Evolutionary conservation across 2,329 filamentous ascomycete genomes (phyloP).

Genomic region (Colletotrichum ledebouriae): DNA sequence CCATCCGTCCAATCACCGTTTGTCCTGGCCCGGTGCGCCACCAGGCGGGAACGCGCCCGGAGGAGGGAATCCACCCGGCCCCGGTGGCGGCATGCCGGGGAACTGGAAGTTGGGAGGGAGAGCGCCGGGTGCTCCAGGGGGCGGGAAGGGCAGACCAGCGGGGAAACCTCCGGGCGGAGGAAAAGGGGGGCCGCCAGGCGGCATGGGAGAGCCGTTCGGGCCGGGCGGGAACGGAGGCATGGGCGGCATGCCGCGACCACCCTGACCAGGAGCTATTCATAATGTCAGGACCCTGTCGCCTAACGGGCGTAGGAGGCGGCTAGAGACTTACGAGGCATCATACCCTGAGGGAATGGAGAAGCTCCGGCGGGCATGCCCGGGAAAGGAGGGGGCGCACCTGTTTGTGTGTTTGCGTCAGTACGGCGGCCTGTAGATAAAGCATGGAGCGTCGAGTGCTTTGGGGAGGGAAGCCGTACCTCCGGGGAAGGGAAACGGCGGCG

Average conservation of each 20-base stretch:
- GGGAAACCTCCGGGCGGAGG: slow-evolving; percentile 54
- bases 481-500: slow-evolving; percentile 73
- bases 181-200: slow-evolving; percentile 59
- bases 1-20: slow-evolving; percentile 49
- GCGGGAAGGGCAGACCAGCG: slow-evolving; percentile 49
- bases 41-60: slow-evolving; percentile 54
- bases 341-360: slow-evolving; percentile 57
- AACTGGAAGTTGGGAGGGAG: slow-evolving; percentile 67
- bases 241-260: slow-evolving; percentile 63
- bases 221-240: slow-evolving; percentile 60
- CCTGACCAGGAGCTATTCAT: slow-evolving; percentile 61
- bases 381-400: slow-evolving; percentile 70
- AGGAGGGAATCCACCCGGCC: slow-evolving; percentile 54
- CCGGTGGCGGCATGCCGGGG: slow-evolving; percentile 58
- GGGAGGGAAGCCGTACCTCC: slow-evolving; percentile 56
- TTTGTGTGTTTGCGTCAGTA: slow-evolving; percentile 45
- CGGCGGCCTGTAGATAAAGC: background rate
- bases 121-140: slow-evolving; percentile 45
- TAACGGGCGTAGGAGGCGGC: too few species aligned
- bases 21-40: slow-evolving; percentile 53
- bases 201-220: slow-evolving; percentile 53
- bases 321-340: slow-evolving; percentile 65
- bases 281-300: slow-evolving; percentile 2
- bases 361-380: slow-evolving; percentile 61
- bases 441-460: background rate